Conservation (phyloP, 495 filamentous ascomycete species). For the Melanomma pulvis-pyrius region DNA sequence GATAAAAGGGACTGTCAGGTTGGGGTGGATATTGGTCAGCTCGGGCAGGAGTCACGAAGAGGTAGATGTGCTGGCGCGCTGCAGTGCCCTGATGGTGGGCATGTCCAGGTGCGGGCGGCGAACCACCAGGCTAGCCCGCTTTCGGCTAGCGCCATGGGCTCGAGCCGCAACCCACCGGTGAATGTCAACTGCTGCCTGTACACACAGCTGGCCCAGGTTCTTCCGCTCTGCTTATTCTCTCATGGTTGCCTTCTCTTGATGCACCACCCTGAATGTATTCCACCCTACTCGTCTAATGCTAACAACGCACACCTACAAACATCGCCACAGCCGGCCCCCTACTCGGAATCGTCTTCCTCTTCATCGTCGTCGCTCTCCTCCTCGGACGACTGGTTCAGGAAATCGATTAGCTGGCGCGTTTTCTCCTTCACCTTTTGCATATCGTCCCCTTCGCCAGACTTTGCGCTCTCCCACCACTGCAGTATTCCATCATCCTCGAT, state of each 20-base stretch:
- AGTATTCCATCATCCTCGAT: slow-evolving; percentile 87
- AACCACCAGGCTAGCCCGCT: neutral
- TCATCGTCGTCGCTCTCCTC: slow-evolving; percentile 77
- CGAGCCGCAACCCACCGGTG: neutral
- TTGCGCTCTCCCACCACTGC: slow-evolving; percentile 81
- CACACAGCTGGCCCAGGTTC: neutral
- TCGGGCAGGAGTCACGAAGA: slow-evolving; percentile 16
- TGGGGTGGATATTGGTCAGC: slow-evolving; percentile 28
- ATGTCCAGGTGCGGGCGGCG: neutral
- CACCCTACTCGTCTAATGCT: neutral
- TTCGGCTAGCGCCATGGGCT: neutral
- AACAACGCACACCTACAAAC: neutral
- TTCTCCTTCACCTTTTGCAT: slow-evolving; percentile 72
- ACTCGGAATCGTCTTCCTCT: slow-evolving; percentile 51
- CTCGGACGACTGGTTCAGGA: slow-evolving; percentile 79
- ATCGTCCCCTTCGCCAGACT: slow-evolving; percentile 62
- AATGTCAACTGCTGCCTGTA: neutral
- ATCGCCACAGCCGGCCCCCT: neutral
- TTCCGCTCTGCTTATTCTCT: neutral
- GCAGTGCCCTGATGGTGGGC: neutral
- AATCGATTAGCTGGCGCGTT: slow-evolving; percentile 80
- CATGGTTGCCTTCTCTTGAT: neutral
- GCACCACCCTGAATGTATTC: neutral
- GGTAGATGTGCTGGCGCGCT: neutral
- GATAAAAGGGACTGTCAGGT: neutral